Evolutionary conservation across 352 stramenopile genomes (phyloP).

Genomic region (Phytophthora chlamydospora): DNA sequence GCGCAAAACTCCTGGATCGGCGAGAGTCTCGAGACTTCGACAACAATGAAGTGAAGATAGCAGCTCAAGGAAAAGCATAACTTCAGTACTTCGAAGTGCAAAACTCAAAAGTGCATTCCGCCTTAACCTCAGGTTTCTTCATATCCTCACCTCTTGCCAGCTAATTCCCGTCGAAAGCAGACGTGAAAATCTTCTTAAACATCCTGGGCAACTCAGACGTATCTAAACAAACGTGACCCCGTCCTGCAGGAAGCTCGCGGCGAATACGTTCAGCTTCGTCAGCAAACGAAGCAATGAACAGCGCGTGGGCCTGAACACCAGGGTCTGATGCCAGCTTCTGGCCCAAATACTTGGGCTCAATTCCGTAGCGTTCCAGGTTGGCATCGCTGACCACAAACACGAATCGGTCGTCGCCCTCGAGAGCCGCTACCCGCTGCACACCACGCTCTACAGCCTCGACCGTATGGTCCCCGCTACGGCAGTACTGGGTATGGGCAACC

Average conservation of each 20-base stretch:
- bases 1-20: too few species aligned
- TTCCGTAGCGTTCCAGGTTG: conserved; percentile 94
- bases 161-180: conserved; percentile 42
- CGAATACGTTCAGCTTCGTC: conserved; percentile 78
- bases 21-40: too few species aligned
- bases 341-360: conserved; percentile 59
- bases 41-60: too few species aligned
- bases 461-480: conserved; percentile 93
- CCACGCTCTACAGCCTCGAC: conserved; percentile 91
- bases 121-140: too few species aligned
- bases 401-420: conserved; percentile 79
- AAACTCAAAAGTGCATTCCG: not conserved
- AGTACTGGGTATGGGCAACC: conserved; percentile 95
- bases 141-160: not conserved
- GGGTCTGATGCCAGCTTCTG: conserved; percentile 58
- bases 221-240: conserved; percentile 82
- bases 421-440: conserved; percentile 67
- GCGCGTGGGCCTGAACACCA: conserved; percentile 74
- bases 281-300: conserved; percentile 87
- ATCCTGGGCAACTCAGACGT: conserved; percentile 77
- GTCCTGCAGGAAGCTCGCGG: conserved; percentile 63
- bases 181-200: conserved; percentile 89
- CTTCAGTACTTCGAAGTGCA: too few species aligned
- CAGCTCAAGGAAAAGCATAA: not conserved
- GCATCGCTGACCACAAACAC: conserved; percentile 96